Evolutionary conservation across 441 rosid genomes (phyloP), one percentile per base, ranked within the genome.

Genomic region (Erysimum pusillum): DNA sequence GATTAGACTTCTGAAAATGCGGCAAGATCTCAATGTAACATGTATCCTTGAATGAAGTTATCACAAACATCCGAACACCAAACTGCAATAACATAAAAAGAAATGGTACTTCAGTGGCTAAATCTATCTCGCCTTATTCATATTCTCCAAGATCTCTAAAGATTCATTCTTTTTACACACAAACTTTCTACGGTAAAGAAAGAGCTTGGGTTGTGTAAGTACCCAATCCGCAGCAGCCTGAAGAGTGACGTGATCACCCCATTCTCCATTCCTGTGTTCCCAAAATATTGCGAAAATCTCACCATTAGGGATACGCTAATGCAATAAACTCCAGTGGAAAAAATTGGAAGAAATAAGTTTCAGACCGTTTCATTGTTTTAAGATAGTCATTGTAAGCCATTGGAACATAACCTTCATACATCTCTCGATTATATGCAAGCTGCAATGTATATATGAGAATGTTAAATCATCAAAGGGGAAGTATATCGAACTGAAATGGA

Each of bases 21-120:
- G 99, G 99, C 76, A 90, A 87, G 71, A 94, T 92, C 87, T 94
- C 98, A 69, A 89, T 86, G 80, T 86, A 94, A 75, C 92, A 89
- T 51, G 98, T 92, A 52, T 94, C 94, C 83, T 88, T 90, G 51
- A 92, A 94, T 51, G 99, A 94, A 54, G 96, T 94, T 48, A 94
- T 65, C 81, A 94, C 89, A 78, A 91, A 87, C 81, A 94, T 88
- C 89, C 86, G 84, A n/a, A 91, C 89, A 28, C 98, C 99, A 81
- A 82, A 94, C 99, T 92, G 90, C 84, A 83, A 15, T 17, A 17
- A 42, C 51, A 75, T 2, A 39, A 65, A 34, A 41, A 13, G 38
- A 15, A 31, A 18, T 17, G 11, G 38, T 73, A 63, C 42, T 35
- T 73, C 71, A 42, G 58, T 35, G n/a, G 54, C 41, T 63, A 9